Conservation (phyloP, 2,329 filamentous ascomycete genomes). For the Helicocarpus griseus region DNA sequence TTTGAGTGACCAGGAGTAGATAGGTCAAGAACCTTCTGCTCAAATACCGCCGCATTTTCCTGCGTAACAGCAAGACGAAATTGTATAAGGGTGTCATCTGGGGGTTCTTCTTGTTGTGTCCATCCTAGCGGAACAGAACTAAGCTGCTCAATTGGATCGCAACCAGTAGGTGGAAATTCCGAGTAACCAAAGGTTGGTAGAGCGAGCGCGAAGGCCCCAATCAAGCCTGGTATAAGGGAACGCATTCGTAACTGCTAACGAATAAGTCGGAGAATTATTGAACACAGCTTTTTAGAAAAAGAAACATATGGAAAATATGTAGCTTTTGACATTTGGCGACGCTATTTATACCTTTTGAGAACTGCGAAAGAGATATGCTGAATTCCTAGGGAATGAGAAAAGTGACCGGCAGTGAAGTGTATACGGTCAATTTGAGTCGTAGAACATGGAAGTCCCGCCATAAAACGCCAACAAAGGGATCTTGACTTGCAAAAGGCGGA, state of each 20-base stretch:
- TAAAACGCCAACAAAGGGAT: neutral
- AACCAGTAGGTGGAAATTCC: neutral
- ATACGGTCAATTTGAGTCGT: neutral
- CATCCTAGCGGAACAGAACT: slow-evolving; percentile 24
- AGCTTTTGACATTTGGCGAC: neutral
- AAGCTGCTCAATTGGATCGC: slow-evolving; percentile 23
- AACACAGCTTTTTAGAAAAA: neutral
- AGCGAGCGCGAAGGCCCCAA: neutral
- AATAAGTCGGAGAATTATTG: neutral
- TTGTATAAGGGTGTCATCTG: slow-evolving; percentile 32
- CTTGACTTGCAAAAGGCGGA: neutral
- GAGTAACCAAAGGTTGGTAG: neutral
- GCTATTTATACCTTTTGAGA: neutral
- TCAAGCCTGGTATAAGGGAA: neutral
- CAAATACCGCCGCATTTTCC: slow-evolving; percentile 42
- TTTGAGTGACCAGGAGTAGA: slow-evolving; percentile 49
- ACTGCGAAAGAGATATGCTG: neutral
- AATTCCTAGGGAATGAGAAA: too few species aligned
- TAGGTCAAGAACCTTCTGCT: slow-evolving; percentile 50
- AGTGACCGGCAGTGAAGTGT: neutral
- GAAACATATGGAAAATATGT: neutral
- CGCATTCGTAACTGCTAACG: neutral
- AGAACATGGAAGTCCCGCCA: neutral
- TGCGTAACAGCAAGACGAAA: slow-evolving; percentile 43
- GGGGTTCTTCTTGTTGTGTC: slow-evolving; percentile 19